Evolutionary conservation across 495 filamentous ascomycete species (phyloP), one percentile per base, ranked within the genome.

Genomic region (Hyaloscypha hepaticicola): DNA sequence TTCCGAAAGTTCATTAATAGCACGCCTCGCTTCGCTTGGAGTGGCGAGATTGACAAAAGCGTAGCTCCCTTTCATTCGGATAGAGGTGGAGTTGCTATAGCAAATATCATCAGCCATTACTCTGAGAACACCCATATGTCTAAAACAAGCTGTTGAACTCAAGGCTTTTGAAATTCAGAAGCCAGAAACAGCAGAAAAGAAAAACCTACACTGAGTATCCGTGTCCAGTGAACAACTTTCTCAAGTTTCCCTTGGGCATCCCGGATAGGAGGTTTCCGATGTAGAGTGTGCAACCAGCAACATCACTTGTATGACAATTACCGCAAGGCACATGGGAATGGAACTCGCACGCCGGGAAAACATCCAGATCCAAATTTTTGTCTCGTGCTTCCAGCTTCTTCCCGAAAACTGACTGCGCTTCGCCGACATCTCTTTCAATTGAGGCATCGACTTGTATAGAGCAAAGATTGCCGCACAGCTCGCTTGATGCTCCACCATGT

Each of bases 41-140:
- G 93, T 96, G 50, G 89, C 92, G 55, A 98, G 87, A 72, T 97
- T 94, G 72, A 97, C 95, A 76, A 98, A 98, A 72, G 94, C 94
- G 75, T 97, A 97, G 66, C 94, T 94, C 76, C 97, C 50, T 53
- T 53, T 28, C n/a, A 3, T 9, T 12, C 8, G 22, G 50, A 53
- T 51, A 24, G 48, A 24, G 22, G 16, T 53, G 50, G 50, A 53
- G 9, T 9, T 28, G 5, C 26, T 28, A 16, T 50, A n/a, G 26
- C 38, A 53, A 21, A 21, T 25, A 21, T 25, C 5, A 1, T 53
- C 22, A 53, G 21, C 50, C 5, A 6, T 5, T 24, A 24, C 3
- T 24, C 22, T 26, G 50, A 24, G 26, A 16, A n/a, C n/a, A n/a
- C n/a, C n/a, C n/a, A n/a, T 16, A 16, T 4, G 31, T 7, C 31